phyloP scores from a whole-genome alignment of 2,329 filamentous ascomycete species.

The Fusarium sp. region DNA sequence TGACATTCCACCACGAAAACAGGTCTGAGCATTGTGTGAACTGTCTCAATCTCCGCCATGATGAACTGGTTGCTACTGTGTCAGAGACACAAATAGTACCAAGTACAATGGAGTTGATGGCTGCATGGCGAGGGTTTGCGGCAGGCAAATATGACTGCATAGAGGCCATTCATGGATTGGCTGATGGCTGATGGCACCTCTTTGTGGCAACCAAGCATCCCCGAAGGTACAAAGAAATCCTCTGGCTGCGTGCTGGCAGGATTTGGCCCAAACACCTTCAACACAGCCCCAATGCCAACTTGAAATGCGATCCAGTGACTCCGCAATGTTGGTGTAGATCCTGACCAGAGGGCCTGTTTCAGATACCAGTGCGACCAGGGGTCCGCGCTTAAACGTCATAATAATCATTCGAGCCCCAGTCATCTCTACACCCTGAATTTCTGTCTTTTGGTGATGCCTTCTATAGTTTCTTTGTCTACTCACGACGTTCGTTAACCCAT shows the following conservation, averaged over 20 bases:
- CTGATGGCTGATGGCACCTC: neutral
- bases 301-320: slow-evolving; percentile 35
- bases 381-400: slow-evolving; percentile 45
- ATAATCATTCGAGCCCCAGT: slow-evolving; percentile 22
- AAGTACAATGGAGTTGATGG: neutral
- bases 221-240: neutral
- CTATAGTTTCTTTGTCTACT: neutral
- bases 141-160: neutral
- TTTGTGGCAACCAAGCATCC: slow-evolving; percentile 3
- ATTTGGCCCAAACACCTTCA: slow-evolving; percentile 18
- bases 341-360: slow-evolving; percentile 37
- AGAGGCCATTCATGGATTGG: neutral
- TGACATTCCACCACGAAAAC: neutral
- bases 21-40: neutral
- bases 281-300: slow-evolving; percentile 39
- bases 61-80: neutral
- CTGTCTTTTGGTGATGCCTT: slow-evolving; percentile 22
- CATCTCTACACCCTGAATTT: slow-evolving; percentile 18
- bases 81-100: neutral
- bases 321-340: slow-evolving; percentile 27
- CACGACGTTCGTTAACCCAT: slow-evolving; percentile 5
- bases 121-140: neutral
- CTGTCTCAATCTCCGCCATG: neutral
- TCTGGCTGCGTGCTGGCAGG: slow-evolving; percentile 32
- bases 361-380: slow-evolving; percentile 32